These are phyloP conservation scores for Chloranthus sessilifolius DNA, from an alignment of 164 flowering plant species.

Conservation along the genomic window DNA sequence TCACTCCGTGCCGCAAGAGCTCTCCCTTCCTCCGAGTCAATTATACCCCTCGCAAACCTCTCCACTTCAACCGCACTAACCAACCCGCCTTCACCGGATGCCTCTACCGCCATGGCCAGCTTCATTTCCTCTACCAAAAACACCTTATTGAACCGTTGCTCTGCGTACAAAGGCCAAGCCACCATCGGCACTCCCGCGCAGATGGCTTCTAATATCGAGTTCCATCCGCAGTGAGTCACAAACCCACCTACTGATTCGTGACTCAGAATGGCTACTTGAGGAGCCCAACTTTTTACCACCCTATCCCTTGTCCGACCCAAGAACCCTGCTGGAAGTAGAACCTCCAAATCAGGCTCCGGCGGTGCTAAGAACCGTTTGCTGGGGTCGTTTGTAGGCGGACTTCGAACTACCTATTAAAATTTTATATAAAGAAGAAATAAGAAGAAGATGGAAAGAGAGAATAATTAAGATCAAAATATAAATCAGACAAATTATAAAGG, in stretches of 20 bases:
- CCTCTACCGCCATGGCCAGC: constrained; percentile 13
- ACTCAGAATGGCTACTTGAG: constrained; percentile 19
- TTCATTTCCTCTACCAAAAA: constrained; percentile 15
- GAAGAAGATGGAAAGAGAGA: too few species aligned
- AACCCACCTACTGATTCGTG: constrained; percentile 20
- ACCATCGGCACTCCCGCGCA: constrained; percentile 23
- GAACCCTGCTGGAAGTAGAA: constrained; percentile 21
- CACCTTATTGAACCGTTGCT: constrained; percentile 21
- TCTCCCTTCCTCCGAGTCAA: constrained; percentile 12
- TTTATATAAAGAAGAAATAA: too few species aligned
- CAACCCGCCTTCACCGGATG: constrained; percentile 4
- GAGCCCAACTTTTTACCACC: constrained; percentile 26
- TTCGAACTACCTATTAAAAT: too few species aligned
- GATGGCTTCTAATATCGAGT: constrained; percentile 20
- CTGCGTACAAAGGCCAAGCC: constrained; percentile 29
- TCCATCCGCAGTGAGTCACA: constrained; percentile 30
- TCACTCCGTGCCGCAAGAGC: background rate
- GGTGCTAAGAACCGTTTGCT: background rate
- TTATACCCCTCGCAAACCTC: constrained; percentile 9
- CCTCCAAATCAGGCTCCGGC: constrained; percentile 2
- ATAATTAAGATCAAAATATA: too few species aligned
- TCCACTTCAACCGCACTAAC: constrained; percentile 2
- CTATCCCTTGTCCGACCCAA: constrained; percentile 11
- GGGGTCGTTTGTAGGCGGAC: background rate
- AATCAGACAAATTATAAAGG: too few species aligned